These are phyloP conservation scores for Candida quercuum DNA, from an alignment of 805 yeast species.

Conservation along the genomic window DNA sequence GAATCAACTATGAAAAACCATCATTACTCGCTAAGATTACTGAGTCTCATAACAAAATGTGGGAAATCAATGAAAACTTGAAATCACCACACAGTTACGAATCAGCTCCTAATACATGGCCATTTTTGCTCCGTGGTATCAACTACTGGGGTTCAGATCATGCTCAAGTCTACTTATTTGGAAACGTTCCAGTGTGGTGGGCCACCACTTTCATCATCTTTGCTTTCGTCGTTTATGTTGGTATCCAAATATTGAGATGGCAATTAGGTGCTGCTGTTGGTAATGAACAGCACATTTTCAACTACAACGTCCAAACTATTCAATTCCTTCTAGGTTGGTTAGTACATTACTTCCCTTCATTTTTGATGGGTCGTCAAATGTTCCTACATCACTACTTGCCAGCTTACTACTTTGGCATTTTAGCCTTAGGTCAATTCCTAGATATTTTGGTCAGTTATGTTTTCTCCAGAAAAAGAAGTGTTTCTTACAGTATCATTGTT, in stretches of 20 bases:
- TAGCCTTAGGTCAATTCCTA: slow-evolving; percentile 66
- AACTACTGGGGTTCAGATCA: slow-evolving; percentile 67
- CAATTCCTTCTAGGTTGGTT: slow-evolving; percentile 67
- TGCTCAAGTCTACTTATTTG: slow-evolving; percentile 63
- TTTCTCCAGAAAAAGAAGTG: slow-evolving; percentile 34
- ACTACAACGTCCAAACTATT: slow-evolving; percentile 59
- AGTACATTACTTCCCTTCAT: slow-evolving; percentile 69
- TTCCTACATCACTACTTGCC: slow-evolving; percentile 94
- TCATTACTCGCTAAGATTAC: slow-evolving; percentile 53
- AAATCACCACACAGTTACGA: slow-evolving; percentile 68
- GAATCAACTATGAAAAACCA: slow-evolving; percentile 47
- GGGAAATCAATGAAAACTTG: slow-evolving; percentile 68
- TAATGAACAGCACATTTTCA: slow-evolving; percentile 47
- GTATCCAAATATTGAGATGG: slow-evolving; percentile 50
- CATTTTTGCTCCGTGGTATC: slow-evolving; percentile 69
- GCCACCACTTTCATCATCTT: slow-evolving; percentile 48
- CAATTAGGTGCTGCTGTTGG: slow-evolving; percentile 52
- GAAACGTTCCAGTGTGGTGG: slow-evolving; percentile 84
- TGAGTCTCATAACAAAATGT: slow-evolving; percentile 70
- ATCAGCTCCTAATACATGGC: slow-evolving; percentile 72
- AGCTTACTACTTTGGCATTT: slow-evolving; percentile 80
- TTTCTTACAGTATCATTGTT: slow-evolving; percentile 41
- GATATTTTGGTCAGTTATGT: slow-evolving; percentile 46
- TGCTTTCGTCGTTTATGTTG: slow-evolving; percentile 42
- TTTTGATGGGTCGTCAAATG: slow-evolving; percentile 87